These are phyloP conservation scores for Galeopsis tetrahit DNA, from an alignment of 257 asterid species.

Conservation along the genomic window DNA sequence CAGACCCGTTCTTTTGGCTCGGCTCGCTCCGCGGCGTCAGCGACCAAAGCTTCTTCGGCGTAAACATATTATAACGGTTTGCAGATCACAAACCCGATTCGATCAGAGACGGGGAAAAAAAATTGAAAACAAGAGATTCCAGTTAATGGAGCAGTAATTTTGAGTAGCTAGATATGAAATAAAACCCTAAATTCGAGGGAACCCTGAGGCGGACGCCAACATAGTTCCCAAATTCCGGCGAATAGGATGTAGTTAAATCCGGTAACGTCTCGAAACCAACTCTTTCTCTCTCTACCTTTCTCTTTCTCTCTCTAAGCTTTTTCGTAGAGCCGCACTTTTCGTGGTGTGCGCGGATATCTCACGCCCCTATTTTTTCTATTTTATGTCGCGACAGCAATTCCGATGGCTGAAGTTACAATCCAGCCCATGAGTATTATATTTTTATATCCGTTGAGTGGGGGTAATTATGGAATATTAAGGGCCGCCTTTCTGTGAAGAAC, in stretches of 20 bases:
- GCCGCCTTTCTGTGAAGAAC: constrained; percentile 68
- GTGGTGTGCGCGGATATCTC: constrained; percentile 71
- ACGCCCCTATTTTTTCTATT: constrained; percentile 38
- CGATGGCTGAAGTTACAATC: background rate
- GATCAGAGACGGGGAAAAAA: constrained; percentile 23
- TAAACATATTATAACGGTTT: constrained; percentile 51
- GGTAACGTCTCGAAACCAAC: constrained; percentile 64
- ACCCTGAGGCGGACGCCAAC: constrained; percentile 76
- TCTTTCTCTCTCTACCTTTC: constrained; percentile 50
- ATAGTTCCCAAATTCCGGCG: constrained; percentile 70
- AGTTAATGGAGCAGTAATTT: constrained; percentile 31
- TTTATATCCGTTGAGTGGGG: constrained; percentile 49
- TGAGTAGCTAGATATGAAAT: background rate
- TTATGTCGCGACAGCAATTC: constrained; percentile 43
- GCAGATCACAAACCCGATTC: constrained; percentile 53
- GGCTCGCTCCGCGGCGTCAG: constrained; percentile 68
- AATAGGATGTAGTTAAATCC: constrained; percentile 62
- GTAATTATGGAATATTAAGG: constrained; percentile 35
- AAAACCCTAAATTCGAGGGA: constrained; percentile 47
- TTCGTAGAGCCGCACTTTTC: constrained; percentile 45
- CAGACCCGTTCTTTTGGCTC: constrained; percentile 52
- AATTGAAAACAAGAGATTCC: background rate
- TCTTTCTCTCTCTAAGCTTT: constrained; percentile 39
- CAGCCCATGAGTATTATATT: constrained; percentile 27
- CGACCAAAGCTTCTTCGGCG: constrained; percentile 81